phyloP scores from a whole-genome alignment of 176 grass and related monocot species.

The Metroxylon sagu region DNA sequence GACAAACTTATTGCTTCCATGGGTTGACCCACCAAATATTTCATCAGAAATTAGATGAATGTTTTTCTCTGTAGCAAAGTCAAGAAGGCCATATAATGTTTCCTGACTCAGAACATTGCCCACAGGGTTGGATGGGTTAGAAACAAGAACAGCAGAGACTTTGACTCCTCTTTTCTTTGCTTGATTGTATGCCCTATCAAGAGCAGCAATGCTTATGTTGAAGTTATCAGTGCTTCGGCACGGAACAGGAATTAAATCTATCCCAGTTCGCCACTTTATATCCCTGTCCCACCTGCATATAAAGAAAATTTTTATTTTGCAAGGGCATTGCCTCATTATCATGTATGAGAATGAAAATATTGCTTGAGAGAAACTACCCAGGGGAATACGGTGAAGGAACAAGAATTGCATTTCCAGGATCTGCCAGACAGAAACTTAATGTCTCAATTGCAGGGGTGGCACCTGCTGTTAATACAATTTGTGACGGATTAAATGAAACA shows the following conservation, averaged over 20 bases:
- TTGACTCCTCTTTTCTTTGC: constrained; percentile 79
- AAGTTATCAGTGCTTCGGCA: constrained; percentile 91
- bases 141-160: constrained; percentile 79
- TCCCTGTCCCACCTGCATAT: constrained; percentile 96
- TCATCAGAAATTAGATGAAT: too few relatives aligned
- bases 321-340: too few relatives aligned
- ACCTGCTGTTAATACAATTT: constrained; percentile 81
- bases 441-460: constrained; percentile 91
- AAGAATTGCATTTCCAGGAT: constrained; percentile 94
- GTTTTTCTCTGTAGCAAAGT: too few relatives aligned
- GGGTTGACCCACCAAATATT: too few relatives aligned
- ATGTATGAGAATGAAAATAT: background rate
- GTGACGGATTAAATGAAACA: constrained; percentile 63
- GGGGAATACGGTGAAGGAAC: constrained; percentile 97
- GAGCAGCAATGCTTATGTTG: constrained; percentile 59
- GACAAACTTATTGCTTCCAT: too few relatives aligned
- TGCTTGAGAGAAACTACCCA: constrained; percentile 31
- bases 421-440: constrained; percentile 86
- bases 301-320: too few relatives aligned
- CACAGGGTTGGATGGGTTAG: constrained; percentile 88
- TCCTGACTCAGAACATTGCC: too few relatives aligned
- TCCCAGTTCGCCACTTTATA: constrained; percentile 70
- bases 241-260: constrained; percentile 95
- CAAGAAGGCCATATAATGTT: too few relatives aligned
- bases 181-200: constrained; percentile 83